These are phyloP conservation scores for Hyaloperonospora brassicae DNA, from an alignment of 352 stramenopile genomes.

Conservation along the genomic window DNA sequence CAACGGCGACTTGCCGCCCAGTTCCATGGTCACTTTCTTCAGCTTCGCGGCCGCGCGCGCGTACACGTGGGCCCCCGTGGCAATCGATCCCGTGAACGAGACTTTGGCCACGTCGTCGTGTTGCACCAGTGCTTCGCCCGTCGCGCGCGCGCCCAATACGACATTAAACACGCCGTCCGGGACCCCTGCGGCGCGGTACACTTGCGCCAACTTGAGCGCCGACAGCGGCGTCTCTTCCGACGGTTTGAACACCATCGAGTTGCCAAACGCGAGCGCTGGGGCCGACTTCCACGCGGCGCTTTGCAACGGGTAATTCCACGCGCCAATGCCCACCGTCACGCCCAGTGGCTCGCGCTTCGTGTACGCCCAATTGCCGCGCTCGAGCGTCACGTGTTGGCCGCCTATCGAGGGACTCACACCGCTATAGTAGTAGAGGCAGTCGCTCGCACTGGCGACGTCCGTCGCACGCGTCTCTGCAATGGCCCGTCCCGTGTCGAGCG, in stretches of 20 bases:
- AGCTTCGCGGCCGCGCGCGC: conserved; percentile 55
- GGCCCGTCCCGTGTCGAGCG: conserved; percentile 65
- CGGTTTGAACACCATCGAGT: conserved; percentile 90
- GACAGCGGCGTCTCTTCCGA: conserved; percentile 81
- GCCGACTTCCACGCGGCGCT: conserved; percentile 77
- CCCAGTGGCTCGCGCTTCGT: conserved; percentile 65
- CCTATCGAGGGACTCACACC: conserved; percentile 56
- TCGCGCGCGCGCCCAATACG: conserved; percentile 55
- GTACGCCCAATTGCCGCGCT: conserved; percentile 65
- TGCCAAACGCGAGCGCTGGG: conserved; percentile 78
- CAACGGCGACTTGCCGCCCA: conserved; percentile 83
- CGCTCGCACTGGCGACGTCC: conserved; percentile 58
- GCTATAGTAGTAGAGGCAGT: conserved; percentile 78
- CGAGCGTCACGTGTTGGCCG: conserved; percentile 59
- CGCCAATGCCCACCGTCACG: conserved; percentile 65
- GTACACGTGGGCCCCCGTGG: conserved; percentile 65
- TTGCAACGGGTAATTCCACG: conserved; percentile 81
- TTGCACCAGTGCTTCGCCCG: conserved; percentile 45
- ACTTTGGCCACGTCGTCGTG: conserved; percentile 62
- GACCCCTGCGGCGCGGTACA: conserved; percentile 62
- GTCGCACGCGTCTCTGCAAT: conserved; percentile 67
- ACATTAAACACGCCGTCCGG: conserved; percentile 76
- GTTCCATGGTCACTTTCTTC: conserved; percentile 87
- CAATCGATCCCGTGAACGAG: conserved; percentile 80
- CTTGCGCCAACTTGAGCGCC: conserved; percentile 54